These are phyloP conservation scores for Croton setiger DNA, from an alignment of 441 rosid species.

Conservation along the genomic window DNA sequence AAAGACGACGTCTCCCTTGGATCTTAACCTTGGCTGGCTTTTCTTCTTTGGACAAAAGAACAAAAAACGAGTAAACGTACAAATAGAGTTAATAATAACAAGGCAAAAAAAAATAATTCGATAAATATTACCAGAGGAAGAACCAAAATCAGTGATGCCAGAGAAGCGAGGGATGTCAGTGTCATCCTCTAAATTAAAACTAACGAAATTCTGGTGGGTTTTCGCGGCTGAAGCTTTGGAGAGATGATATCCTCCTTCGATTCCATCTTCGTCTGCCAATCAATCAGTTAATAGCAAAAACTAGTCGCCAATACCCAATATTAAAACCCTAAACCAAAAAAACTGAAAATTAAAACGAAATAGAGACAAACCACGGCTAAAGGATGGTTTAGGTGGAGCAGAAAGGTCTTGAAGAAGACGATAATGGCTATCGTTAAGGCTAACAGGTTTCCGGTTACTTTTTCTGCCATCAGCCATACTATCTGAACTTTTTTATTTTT, in stretches of 20 bases:
- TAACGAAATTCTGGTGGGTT: background rate
- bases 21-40: constrained; percentile 50
- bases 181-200: constrained; percentile 16
- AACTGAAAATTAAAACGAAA: background rate
- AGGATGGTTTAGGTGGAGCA: constrained; percentile 47
- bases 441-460: constrained; percentile 49
- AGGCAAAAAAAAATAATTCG: background rate
- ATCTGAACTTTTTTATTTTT: background rate
- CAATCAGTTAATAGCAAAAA: background rate
- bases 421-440: constrained; percentile 70
- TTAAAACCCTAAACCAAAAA: constrained; percentile 15
- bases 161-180: constrained; percentile 33
- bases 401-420: constrained; percentile 68
- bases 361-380: constrained; percentile 19
- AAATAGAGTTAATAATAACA: background rate
- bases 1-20: constrained; percentile 71
- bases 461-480: constrained; percentile 49
- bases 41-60: constrained; percentile 19
- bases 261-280: constrained; percentile 31
- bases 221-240: constrained; percentile 14
- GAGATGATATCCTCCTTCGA: constrained; percentile 30
- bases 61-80: background rate
- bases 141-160: constrained; percentile 44
- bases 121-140: constrained; percentile 36
- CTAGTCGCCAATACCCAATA: background rate